Evolutionary conservation across 2,329 filamentous ascomycete genomes (phyloP).

Genomic region (Stemphylium lycopersici): DNA sequence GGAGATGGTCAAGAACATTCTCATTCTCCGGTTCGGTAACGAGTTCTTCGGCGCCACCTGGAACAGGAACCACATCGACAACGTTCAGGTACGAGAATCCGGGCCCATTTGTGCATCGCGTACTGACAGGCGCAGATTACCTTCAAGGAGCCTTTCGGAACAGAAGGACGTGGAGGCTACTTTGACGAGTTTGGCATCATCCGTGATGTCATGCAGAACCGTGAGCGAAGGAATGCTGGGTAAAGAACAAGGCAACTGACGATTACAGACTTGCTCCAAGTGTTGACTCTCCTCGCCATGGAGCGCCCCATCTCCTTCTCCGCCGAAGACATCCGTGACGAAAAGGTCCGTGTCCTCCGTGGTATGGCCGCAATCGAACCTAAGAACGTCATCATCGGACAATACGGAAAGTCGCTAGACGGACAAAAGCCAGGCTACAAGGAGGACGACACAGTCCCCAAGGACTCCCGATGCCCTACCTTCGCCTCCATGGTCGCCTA

Average conservation of each 20-base stretch:
- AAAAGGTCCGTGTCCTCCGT: constrained; percentile 95
- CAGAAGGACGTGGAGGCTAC: constrained; percentile 95
- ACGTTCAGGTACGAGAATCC: constrained; percentile 71
- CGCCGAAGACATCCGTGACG: constrained; percentile 95
- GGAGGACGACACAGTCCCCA: constrained; percentile 97
- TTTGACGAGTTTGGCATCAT: constrained; percentile 99
- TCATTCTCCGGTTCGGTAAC: constrained; percentile 97
- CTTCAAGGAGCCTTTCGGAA: constrained; percentile 99
- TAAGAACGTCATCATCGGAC: constrained; percentile 99
- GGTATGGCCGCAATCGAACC: constrained; percentile 94
- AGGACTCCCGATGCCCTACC: constrained; percentile 95
- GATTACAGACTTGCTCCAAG: constrained; percentile 78
- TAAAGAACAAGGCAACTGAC: constrained; percentile 19
- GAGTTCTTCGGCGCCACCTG: constrained; percentile 98
- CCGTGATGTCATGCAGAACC: constrained; percentile 99
- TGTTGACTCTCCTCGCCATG: constrained; percentile 95
- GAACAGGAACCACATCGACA: constrained; percentile 99
- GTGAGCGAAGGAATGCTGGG: constrained; percentile 48
- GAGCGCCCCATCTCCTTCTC: constrained; percentile 98
- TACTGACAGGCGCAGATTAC: constrained; percentile 67
- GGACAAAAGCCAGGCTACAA: constrained; percentile 97
- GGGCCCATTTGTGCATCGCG: background rate
- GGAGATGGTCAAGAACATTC: constrained; percentile 99
- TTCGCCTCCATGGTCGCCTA: constrained; percentile 97
- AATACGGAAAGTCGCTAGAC: constrained; percentile 95